Percentiles rank a stretch among this genome's conserved stretches.
Conservation (phyloP, 106 monocot species). For the Phalaenopsis equestris region DNA sequence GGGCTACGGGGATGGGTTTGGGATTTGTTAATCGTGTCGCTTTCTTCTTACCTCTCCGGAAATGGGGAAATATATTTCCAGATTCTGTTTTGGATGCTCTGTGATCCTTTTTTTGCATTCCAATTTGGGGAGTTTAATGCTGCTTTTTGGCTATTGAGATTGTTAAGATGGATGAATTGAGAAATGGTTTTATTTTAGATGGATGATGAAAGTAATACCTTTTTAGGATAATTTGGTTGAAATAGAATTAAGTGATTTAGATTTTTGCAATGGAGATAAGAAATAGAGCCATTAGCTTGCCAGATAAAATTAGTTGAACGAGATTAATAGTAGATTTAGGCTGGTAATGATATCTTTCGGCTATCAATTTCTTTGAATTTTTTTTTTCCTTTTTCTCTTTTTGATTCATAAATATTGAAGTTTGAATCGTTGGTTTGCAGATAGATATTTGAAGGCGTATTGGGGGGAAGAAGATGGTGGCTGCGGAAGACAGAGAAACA, state of each 20-base stretch:
- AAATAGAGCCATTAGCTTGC: not conserved
- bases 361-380: not conserved
- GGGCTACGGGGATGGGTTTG: not conserved
- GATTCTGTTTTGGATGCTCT: not conserved
- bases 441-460: not conserved
- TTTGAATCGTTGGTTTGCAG: not conserved
- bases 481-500: not conserved
- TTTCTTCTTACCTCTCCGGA: not conserved
- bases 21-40: not conserved
- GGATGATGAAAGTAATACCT: not conserved
- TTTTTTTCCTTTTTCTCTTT: not conserved
- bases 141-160: not conserved
- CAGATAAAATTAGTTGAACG: not conserved
- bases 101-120: not conserved
- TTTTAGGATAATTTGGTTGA: not conserved
- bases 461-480: not conserved
- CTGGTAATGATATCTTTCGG: not conserved
- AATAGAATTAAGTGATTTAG: not conserved
- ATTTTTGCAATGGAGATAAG: not conserved
- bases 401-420: not conserved
- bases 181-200: not conserved
- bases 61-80: not conserved
- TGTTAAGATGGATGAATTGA: not conserved
- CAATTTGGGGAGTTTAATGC: not conserved
- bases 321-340: not conserved